phyloP scores from a whole-genome alignment of 78 protist genomes.

The Planoprotostelium fungivorum region DNA sequence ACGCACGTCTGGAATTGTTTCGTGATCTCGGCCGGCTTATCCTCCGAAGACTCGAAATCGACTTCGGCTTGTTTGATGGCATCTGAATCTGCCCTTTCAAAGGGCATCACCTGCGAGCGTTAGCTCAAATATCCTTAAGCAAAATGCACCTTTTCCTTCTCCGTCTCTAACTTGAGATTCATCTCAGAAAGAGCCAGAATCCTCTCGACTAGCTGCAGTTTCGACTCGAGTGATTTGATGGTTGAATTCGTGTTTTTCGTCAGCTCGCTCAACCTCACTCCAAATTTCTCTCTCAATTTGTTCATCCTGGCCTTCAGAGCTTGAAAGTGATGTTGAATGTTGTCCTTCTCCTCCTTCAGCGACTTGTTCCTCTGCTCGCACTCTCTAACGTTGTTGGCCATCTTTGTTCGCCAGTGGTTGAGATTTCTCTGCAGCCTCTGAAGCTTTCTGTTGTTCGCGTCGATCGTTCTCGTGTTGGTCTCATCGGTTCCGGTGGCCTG shows the following conservation, averaged over 20 bases:
- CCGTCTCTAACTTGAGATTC: constrained; percentile 69
- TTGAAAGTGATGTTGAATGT: constrained; percentile 30
- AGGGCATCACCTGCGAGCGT: neutral
- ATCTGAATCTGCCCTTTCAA: neutral
- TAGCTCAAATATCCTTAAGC: neutral
- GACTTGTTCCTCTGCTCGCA: constrained; percentile 63
- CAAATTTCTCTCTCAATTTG: constrained; percentile 37
- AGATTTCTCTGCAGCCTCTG: constrained; percentile 48
- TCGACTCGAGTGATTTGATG: neutral
- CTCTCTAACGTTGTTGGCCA: constrained; percentile 48
- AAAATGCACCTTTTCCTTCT: constrained; percentile 58
- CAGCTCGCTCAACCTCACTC: constrained; percentile 9
- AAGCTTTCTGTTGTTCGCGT: constrained; percentile 22
- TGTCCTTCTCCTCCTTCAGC: constrained; percentile 38
- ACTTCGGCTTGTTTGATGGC: neutral
- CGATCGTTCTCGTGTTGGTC: constrained; percentile 9
- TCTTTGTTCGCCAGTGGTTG: constrained; percentile 55
- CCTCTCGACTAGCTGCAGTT: constrained; percentile 15
- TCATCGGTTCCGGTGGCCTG: constrained; percentile 10
- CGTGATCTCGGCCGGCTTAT: neutral
- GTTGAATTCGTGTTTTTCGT: constrained; percentile 8
- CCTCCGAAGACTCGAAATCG: neutral
- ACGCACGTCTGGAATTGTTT: neutral
- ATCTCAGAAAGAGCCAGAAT: constrained; percentile 55
- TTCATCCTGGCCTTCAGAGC: constrained; percentile 68